A percentile compares a stretch with the other conserved stretches of the same genome.
Evolutionary conservation across 2,329 filamentous ascomycete species (phyloP).

Genomic region (Coniella vitis): DNA sequence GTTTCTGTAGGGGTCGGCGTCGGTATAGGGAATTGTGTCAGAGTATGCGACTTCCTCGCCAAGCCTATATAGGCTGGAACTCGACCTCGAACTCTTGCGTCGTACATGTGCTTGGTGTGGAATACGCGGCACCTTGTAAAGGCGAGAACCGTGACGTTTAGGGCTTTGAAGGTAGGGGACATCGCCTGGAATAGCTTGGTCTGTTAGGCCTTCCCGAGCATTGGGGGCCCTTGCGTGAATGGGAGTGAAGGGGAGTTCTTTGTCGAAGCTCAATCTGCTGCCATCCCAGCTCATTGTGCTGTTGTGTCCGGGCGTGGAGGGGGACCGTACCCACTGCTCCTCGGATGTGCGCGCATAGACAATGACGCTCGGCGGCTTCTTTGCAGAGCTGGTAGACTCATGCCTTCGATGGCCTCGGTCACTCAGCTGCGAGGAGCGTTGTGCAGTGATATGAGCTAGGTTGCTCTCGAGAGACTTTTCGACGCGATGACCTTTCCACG

Average conservation of each 20-base stretch:
- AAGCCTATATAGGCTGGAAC: constrained; percentile 34
- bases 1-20: constrained; percentile 28
- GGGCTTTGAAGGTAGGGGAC: constrained; percentile 49
- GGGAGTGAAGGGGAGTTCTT: constrained; percentile 37
- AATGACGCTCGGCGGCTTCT: constrained; percentile 47
- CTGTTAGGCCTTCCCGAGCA: constrained; percentile 54
- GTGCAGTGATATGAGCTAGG: constrained; percentile 56
- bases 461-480: constrained; percentile 46
- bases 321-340: constrained; percentile 25
- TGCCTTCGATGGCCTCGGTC: constrained; percentile 27
- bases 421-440: constrained; percentile 28
- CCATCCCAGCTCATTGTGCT: constrained; percentile 26
- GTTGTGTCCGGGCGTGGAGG: constrained; percentile 15
- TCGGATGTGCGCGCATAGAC: constrained; percentile 39
- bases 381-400: constrained; percentile 28
- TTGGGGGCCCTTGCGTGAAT: constrained; percentile 56
- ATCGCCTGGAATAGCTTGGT: constrained; percentile 53
- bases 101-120: constrained; percentile 33
- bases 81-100: constrained; percentile 41
- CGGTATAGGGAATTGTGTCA: constrained; percentile 15
- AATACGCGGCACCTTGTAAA: constrained; percentile 42
- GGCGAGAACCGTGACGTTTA: constrained; percentile 46
- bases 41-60: constrained; percentile 24
- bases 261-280: constrained; percentile 37
- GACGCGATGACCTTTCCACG: constrained; percentile 45